Conservation (phyloP, 345 rosid species). For the Hirschfeldia incana region DNA sequence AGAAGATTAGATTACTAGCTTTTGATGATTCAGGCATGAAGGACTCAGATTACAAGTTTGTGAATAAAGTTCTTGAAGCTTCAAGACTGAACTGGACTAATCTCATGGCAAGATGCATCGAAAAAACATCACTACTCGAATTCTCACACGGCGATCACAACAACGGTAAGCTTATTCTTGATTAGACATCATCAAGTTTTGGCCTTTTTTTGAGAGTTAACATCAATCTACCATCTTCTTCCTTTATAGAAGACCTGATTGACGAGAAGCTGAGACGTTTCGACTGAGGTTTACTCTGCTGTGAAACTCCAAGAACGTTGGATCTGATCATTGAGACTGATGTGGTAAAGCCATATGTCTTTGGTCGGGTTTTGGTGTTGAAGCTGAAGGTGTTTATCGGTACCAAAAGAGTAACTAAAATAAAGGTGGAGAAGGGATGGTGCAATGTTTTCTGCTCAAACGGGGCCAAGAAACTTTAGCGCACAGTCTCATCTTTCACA, state of each 20-base stretch:
- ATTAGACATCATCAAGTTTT: conserved; percentile 39
- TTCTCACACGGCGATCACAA: conserved; percentile 18
- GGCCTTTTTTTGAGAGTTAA: background rate
- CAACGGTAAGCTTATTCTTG: conserved; percentile 39
- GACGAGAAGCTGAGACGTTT: conserved; percentile 52
- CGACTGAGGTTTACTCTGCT: conserved; percentile 47
- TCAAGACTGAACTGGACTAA: conserved; percentile 59
- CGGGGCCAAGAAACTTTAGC: no score
- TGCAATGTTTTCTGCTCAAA: no score
- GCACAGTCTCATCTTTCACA: background rate
- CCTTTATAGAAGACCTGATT: conserved; percentile 37
- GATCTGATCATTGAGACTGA: conserved; percentile 50
- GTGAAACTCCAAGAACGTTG: conserved; percentile 32
- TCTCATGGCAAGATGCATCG: conserved; percentile 45
- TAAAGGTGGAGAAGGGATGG: no score
- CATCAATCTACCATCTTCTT: no score
- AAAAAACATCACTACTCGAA: conserved; percentile 45
- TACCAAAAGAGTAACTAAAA: no score
- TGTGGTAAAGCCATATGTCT: conserved; percentile 43
- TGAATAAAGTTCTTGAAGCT: conserved; percentile 46
- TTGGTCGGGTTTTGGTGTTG: conserved; percentile 54
- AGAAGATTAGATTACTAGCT: conserved; percentile 22
- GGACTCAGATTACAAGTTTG: conserved; percentile 41
- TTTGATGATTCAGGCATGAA: conserved; percentile 9
- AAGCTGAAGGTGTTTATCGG: conserved; percentile 44